Conservation (phyloP, 176 grass and related monocot genomes). For the Leersia perrieri region DNA sequence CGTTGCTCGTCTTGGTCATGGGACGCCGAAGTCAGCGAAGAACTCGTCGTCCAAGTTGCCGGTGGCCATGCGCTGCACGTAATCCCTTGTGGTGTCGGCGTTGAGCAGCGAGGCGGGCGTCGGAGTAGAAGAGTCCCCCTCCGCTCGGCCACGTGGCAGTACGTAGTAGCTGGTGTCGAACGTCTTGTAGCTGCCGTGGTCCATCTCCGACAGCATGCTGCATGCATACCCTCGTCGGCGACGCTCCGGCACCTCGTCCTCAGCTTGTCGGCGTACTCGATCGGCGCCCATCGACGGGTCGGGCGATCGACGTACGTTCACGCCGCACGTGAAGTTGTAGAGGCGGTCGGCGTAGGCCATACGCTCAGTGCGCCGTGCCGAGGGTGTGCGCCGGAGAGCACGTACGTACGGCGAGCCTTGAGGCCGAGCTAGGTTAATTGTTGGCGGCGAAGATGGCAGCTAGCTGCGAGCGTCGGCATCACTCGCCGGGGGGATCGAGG, state of each 20-base stretch:
- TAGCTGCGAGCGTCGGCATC: background rate
- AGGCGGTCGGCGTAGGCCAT: constrained; percentile 44
- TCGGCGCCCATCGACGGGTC: constrained; percentile 61
- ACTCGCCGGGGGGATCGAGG: too few relatives aligned
- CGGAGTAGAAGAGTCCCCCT: constrained; percentile 67
- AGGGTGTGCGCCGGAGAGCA: constrained; percentile 67
- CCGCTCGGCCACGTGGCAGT: constrained; percentile 39
- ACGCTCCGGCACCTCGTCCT: constrained; percentile 40
- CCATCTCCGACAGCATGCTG: constrained; percentile 65
- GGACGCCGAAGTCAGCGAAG: constrained; percentile 61
- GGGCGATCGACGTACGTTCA: constrained; percentile 14
- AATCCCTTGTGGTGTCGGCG: constrained; percentile 43
- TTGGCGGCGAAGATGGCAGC: constrained; percentile 39
- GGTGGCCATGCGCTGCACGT: constrained; percentile 50
- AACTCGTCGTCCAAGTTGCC: constrained; percentile 39
- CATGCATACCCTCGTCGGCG: too few relatives aligned
- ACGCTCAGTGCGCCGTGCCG: constrained; percentile 51
- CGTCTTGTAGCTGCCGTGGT: constrained; percentile 65
- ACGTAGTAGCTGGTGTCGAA: constrained; percentile 82
- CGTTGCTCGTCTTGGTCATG: constrained; percentile 71
- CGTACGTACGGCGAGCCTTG: constrained; percentile 43
- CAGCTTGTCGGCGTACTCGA: constrained; percentile 50
- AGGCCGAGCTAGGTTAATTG: background rate
- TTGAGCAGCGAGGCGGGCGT: constrained; percentile 54
- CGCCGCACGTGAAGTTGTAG: constrained; percentile 61